Percentiles rank a stretch among this genome's conserved stretches.
Conservation (phyloP, 2,329 filamentous ascomycete genomes). For the Ceratocystis colombiana region DNA sequence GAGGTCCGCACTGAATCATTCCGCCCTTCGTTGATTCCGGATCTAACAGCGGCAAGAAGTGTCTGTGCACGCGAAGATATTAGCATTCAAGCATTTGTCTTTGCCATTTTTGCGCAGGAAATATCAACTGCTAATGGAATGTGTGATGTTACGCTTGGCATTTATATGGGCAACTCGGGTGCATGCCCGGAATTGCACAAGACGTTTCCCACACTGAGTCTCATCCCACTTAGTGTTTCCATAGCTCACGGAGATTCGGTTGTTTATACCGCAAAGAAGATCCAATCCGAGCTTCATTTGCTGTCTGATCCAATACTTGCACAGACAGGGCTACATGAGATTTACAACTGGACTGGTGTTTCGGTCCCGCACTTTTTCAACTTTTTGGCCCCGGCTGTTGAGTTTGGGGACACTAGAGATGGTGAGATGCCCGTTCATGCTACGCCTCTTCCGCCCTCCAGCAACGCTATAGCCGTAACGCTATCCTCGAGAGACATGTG, state of each 20-base stretch:
- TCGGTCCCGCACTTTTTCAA: constrained; percentile 16
- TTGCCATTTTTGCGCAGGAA: constrained; percentile 56
- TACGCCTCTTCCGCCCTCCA: neutral
- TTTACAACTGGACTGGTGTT: constrained; percentile 17
- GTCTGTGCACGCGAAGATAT: constrained; percentile 39
- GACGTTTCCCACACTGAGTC: constrained; percentile 63
- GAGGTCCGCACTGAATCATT: constrained; percentile 30
- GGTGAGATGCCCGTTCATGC: neutral
- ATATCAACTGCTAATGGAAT: constrained; percentile 28
- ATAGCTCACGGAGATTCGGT: neutral
- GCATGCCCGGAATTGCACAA: constrained; percentile 36
- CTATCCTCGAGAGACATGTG: neutral
- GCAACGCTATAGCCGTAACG: neutral
- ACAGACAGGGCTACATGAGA: constrained; percentile 15
- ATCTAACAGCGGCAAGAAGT: constrained; percentile 35
- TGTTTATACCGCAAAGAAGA: neutral
- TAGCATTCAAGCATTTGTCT: constrained; percentile 62
- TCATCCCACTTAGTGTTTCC: constrained; percentile 59
- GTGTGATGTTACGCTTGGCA: constrained; percentile 51
- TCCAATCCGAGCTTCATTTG: constrained; percentile 17
- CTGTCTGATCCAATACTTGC: constrained; percentile 1
- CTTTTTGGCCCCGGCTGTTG: neutral
- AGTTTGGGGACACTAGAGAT: neutral
- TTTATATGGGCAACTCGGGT: constrained; percentile 75
- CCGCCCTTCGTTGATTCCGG: constrained; percentile 33